Base-by-base conservation (phyloP, 805 yeast genomes). In the Teunomyces funiuensis region DNA sequence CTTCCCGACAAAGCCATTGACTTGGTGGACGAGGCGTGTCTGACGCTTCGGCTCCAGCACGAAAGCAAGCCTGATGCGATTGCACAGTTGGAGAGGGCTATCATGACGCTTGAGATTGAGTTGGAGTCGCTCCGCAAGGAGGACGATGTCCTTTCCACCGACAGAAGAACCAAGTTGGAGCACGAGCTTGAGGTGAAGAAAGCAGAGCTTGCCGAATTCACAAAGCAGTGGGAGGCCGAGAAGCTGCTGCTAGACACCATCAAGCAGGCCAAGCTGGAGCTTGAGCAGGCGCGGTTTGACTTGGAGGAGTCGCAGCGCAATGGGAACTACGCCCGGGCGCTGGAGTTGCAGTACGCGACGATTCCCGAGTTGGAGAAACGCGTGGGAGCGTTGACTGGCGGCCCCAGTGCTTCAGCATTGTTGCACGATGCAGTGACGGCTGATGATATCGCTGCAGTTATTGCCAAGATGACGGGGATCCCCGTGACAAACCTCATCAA, bases 1-100 rank as follows among this genome's bases (percentile, higher is more conserved):
- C 69, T 91, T 28, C 99, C 99, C 1, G 99, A 91, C 58, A 91
- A 91, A 69, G 98, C 98, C 15, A 91, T 91, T 50, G 99, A 91
- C 63, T 75, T 91, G 50, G 93, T 91, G 2, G 99, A 91, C 65
- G 99, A 91, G 60, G 97, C 98, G 0, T 90, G 98, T 67, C 93
- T 97, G 3, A 95, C 96, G 0, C 72, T 91, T 44, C 74, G 99
- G 50, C 71, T 91, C 44, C 99, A 91, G 63, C 98, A 93, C 60
- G 99, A 91, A 66, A 88, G 97, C 1, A 90, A 89, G 60, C 99
- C 99, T 0, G 99, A 91, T 57, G 88, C 90, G 2, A 86, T 93
- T 40, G 91, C 89, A 55, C 86, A 83, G 36, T 72, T 91, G 44
- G 98, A 91, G 60, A 79, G 98, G 47, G 75, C 83, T 20, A 82